Percentiles rank a stretch among this genome's conserved stretches.
These are phyloP conservation scores for Colletotrichum limetticola DNA, from an alignment of 2,329 filamentous ascomycete species.

Conservation along the genomic window DNA sequence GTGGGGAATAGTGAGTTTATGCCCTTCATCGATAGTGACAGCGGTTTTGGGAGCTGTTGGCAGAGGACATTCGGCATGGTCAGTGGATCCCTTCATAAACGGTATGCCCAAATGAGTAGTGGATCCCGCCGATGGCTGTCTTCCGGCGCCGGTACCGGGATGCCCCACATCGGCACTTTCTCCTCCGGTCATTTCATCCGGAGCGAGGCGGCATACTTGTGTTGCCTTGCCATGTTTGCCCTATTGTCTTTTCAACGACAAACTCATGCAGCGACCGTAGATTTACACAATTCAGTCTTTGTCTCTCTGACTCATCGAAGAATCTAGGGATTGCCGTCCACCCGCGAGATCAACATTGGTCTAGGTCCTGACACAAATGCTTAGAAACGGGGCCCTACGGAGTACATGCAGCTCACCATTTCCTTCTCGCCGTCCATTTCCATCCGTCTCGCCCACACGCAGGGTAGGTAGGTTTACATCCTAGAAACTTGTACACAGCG, in stretches of 20 bases:
- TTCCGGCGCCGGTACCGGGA: background rate
- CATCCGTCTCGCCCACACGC: background rate
- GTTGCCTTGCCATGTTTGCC: background rate
- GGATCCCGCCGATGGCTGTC: background rate
- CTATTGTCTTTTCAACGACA: background rate
- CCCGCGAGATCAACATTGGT: background rate
- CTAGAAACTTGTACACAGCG: background rate
- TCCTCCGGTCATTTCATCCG: background rate
- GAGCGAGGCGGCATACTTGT: background rate
- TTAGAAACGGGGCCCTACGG: background rate
- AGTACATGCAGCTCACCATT: background rate
- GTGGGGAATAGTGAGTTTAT: no score
- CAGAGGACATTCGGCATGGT: no score
- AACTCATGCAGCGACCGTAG: no score
- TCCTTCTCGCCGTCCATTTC: background rate
- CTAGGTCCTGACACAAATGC: no score
- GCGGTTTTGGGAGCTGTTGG: background rate
- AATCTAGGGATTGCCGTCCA: background rate
- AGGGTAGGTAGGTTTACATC: background rate
- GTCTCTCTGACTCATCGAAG: background rate
- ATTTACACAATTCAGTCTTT: background rate
- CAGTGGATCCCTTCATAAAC: background rate
- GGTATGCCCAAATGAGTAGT: background rate
- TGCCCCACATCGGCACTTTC: background rate
- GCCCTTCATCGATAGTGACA: background rate